Evolutionary conservation across 2,329 filamentous ascomycete genomes (phyloP), one percentile per base, ranked within the genome.

Genomic region (Thyridium curvatum): DNA sequence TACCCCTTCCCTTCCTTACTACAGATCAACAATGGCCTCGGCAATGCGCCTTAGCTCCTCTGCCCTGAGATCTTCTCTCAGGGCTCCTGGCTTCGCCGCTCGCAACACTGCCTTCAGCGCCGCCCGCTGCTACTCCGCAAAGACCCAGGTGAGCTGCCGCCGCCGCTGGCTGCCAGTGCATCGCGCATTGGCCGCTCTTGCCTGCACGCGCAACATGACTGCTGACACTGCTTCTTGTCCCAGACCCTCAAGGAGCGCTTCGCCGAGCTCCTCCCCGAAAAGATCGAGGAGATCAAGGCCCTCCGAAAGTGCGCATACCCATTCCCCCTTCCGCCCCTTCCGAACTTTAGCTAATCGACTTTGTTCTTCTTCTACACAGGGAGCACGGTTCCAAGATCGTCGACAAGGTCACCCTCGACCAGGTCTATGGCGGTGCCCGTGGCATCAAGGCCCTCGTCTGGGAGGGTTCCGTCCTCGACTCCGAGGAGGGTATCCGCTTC

Each of bases 251-350:
- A 98, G 78, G 93, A 98, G 68, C 91, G 89, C 63, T 97, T 98
- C 68, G 91, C 91, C 64, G 90, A 93, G 67, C 84, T 91, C 61
- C 77, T 98, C 48, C 93, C 93, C 56, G 88, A 83, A 66, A 94
- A 97, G 81, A 84, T 96, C 62, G 93, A 98, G 74, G 87, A 97
- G 81, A 89, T 98, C 77, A 98, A 98, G 87, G 82, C 88, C 68
- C 83, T 98, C 60, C 82, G 88, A 68, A 96, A 96, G 88, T 94
- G 16, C 41, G 32, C 40, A 37, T 45, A 32, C 44, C 44, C 37
- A 30, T 38, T 40, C 46, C 37, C 44, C 30, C 18, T 34, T 34
- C 37, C 16, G 42, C 35, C 38, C 35, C 32, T 8, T 14, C 40
- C 32, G n/a, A 37, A 32, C 35, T 32, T 36, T 48, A 41, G 46